Conservation (phyloP, 345 rosid genomes). For the Eucalyptus leucophloia region DNA sequence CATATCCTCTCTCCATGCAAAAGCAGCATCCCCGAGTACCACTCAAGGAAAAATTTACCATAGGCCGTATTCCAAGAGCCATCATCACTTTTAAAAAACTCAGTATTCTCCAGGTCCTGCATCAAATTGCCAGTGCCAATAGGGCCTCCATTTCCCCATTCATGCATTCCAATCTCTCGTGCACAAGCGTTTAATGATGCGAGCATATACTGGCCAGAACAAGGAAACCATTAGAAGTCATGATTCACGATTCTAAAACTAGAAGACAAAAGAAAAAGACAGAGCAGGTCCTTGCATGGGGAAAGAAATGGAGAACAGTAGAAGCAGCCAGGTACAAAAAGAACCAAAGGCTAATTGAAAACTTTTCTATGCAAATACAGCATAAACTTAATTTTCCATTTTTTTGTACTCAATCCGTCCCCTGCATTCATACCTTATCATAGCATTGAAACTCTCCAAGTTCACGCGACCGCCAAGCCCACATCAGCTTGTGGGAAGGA, state of each 20-base stretch:
- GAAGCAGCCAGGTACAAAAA: not conserved
- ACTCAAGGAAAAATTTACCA: slow-evolving; percentile 32
- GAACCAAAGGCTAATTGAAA: not conserved
- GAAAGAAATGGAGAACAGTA: not conserved
- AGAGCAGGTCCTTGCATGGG: not conserved
- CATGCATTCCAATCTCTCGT: slow-evolving; percentile 13
- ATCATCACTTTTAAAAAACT: slow-evolving; percentile 21
- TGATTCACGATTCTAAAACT: not conserved
- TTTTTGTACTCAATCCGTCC: not conserved
- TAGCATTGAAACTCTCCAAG: slow-evolving; percentile 47
- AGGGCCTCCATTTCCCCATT: slow-evolving; percentile 37
- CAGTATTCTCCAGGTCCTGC: slow-evolving; percentile 24
- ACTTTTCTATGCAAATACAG: not conserved
- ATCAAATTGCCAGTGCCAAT: slow-evolving; percentile 14
- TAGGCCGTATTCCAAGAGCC: slow-evolving; percentile 33
- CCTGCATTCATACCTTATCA: slow-evolving; percentile 26
- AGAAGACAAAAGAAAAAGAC: not conserved
- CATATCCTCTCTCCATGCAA: slow-evolving; percentile 38
- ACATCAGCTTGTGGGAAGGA: slow-evolving; percentile 19
- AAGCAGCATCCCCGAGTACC: slow-evolving; percentile 42
- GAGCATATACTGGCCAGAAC: slow-evolving; percentile 26
- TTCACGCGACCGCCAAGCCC: slow-evolving; percentile 24
- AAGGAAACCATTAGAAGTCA: not conserved
- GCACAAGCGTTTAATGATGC: slow-evolving; percentile 37
- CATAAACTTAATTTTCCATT: not conserved